A percentile compares a stretch with the other conserved stretches of the same genome.
These are phyloP conservation scores for Blastobotrys aristatus DNA, from an alignment of 1,139 yeast genomes.

Conservation along the genomic window DNA sequence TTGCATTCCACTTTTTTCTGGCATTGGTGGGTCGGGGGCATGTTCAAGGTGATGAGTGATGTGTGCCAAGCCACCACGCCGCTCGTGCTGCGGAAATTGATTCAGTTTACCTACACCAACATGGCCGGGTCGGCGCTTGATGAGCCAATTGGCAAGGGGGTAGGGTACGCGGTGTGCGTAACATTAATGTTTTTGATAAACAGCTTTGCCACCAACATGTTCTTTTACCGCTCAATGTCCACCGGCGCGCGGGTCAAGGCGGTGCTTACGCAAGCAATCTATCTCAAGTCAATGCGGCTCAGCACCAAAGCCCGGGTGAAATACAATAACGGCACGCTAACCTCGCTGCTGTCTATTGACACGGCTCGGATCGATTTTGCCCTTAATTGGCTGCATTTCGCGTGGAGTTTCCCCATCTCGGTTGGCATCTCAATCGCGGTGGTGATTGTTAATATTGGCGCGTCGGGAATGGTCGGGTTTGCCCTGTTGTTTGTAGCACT, in stretches of 20 bases:
- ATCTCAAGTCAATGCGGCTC: constrained; percentile 60
- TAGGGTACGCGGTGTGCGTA: constrained; percentile 58
- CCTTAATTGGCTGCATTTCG: constrained; percentile 61
- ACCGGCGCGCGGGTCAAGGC: constrained; percentile 69
- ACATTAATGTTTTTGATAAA: constrained; percentile 43
- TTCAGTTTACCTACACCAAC: constrained; percentile 38
- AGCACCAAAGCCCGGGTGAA: constrained; percentile 55
- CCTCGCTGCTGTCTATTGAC: constrained; percentile 74
- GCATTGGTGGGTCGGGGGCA: constrained; percentile 44
- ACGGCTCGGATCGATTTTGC: constrained; percentile 77
- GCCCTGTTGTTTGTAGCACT: constrained; percentile 40
- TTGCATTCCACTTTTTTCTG: constrained; percentile 53
- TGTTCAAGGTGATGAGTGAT: constrained; percentile 45
- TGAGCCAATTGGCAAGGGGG: constrained; percentile 42
- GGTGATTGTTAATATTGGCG: constrained; percentile 66
- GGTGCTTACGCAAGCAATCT: constrained; percentile 58
- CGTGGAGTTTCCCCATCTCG: constrained; percentile 62
- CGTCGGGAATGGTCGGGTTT: constrained; percentile 61
- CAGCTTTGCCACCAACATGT: constrained; percentile 57
- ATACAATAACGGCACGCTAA: constrained; percentile 62
- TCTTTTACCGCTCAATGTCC: constrained; percentile 54
- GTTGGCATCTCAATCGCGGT: constrained; percentile 57
- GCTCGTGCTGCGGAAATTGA: constrained; percentile 48
- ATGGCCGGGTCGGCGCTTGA: background rate
- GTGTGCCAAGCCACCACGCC: constrained; percentile 48